phyloP scores from a whole-genome alignment of 1,139 yeast species.

The Blastobotrys arbuscula region DNA sequence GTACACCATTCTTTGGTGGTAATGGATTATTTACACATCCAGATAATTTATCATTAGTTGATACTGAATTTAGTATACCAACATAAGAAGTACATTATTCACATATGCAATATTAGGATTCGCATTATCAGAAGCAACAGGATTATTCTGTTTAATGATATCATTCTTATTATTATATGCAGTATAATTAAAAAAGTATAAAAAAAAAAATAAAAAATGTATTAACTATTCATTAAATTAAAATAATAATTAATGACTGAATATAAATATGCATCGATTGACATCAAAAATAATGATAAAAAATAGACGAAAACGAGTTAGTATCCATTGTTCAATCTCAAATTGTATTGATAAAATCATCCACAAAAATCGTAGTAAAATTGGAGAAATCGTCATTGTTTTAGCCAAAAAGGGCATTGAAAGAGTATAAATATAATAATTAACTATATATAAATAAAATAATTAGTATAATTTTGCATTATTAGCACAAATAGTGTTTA shows the following conservation, averaged over 20 bases:
- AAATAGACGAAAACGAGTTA: too few relatives aligned
- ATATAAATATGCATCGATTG: too few relatives aligned
- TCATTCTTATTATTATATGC: constrained; percentile 13
- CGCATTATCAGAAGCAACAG: constrained; percentile 11
- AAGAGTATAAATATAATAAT: too few relatives aligned
- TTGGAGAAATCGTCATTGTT: too few relatives aligned
- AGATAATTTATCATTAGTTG: constrained; percentile 12
- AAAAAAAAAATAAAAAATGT: not conserved
- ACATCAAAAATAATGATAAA: too few relatives aligned
- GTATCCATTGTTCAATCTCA: too few relatives aligned
- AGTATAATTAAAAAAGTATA: constrained; percentile 8
- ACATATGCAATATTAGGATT: constrained; percentile 12
- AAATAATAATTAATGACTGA: not conserved
- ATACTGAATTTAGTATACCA: constrained; percentile 13
- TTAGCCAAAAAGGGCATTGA: too few relatives aligned
- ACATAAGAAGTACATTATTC: constrained; percentile 13
- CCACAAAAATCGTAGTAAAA: too few relatives aligned
- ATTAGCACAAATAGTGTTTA: constrained; percentile 27
- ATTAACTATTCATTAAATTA: not conserved
- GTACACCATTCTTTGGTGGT: constrained; percentile 13
- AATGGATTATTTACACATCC: constrained; percentile 15
- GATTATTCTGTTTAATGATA: constrained; percentile 12
- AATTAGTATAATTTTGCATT: constrained; percentile 29
- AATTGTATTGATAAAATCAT: too few relatives aligned
- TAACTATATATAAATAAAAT: too few relatives aligned